Percentiles rank a stretch among this genome's conserved stretches.
These are phyloP conservation scores for Phytophthora sansomeana DNA, from an alignment of 352 stramenopile genomes.

Conservation along the genomic window DNA sequence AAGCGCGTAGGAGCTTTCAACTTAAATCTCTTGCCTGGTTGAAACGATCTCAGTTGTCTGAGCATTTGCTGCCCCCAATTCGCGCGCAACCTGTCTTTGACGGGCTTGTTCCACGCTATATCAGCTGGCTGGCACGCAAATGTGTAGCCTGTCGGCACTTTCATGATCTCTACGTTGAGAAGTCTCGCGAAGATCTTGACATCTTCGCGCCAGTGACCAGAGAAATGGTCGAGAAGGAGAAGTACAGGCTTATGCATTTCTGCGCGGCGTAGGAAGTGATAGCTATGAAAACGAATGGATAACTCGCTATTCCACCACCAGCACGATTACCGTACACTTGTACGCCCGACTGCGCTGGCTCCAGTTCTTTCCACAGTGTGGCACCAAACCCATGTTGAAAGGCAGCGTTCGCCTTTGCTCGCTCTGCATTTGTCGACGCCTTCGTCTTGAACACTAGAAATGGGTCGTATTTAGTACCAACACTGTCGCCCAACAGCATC, in stretches of 20 bases:
- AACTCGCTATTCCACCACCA: slow-evolving; percentile 42
- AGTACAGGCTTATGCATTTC: neutral
- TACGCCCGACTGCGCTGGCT: no score
- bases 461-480: slow-evolving; percentile 30
- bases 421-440: neutral
- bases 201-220: neutral
- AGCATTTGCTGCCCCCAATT: neutral
- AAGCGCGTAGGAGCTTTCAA: neutral
- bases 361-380: slow-evolving; percentile 1
- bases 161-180: slow-evolving; percentile 1
- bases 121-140: slow-evolving; percentile 4
- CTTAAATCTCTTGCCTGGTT: neutral
- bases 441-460: slow-evolving; percentile 37
- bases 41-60: neutral
- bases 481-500: slow-evolving; percentile 35
- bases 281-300: slow-evolving; percentile 19
- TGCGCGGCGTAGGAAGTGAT: neutral
- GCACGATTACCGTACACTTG: slow-evolving; percentile 4
- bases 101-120: neutral
- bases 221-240: neutral
- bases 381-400: slow-evolving; percentile 5
- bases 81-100: neutral
- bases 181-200: neutral
- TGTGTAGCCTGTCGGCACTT: neutral
- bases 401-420: slow-evolving; percentile 8